Base-by-base conservation (phyloP, 2,329 filamentous ascomycete genomes). In the Juglanconis oblonga region DNA sequence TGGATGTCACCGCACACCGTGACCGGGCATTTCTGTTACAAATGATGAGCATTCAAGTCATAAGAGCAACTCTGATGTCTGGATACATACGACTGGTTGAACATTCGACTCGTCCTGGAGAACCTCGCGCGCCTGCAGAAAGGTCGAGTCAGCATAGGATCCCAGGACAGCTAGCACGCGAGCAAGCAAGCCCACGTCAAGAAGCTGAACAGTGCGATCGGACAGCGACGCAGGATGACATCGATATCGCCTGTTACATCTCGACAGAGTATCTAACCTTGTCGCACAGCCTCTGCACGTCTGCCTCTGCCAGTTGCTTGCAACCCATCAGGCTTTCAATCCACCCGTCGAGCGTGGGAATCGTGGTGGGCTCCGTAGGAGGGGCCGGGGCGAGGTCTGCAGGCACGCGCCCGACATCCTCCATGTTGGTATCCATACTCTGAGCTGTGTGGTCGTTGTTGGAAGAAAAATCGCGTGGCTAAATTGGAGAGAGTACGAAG, bases 1-100 rank as follows among this genome's bases (percentile, higher is more conserved):
- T 99, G 95, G 74, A 99, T 99, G 78, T 99, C 95, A 75, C 95
- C 95, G 76, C 95, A 98, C 64, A 99, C 95, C 59, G 95, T 99
- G 67, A 98, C 95, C 49, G 95, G 95, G 76, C 94, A 98, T 94
- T 97, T 97, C 90, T 93, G 68, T 67, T 40, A 64, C 52, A 64
- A 65, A 61, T 61, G 45, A 68, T 73, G 68, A 76, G 73, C 63
- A 66, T 36, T 31, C 29, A 9, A 35, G 9, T 9, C 31, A 5
- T 32, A 13, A 55, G 44, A 47, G 40, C 17, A 29, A 44, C 6
- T 17, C 7, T 49, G 47, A 11, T 17, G n/a, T 50, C 14, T 47
- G 33, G 8, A 54, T 63, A 82, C 83, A 66, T 91, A 97, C 93
- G 79, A 99, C 95, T 74, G 95, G 95, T 81, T 99, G 95, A 66